Conservation (phyloP, 1,139 yeast species). For the Kurtzmaniella quercitrusa region DNA sequence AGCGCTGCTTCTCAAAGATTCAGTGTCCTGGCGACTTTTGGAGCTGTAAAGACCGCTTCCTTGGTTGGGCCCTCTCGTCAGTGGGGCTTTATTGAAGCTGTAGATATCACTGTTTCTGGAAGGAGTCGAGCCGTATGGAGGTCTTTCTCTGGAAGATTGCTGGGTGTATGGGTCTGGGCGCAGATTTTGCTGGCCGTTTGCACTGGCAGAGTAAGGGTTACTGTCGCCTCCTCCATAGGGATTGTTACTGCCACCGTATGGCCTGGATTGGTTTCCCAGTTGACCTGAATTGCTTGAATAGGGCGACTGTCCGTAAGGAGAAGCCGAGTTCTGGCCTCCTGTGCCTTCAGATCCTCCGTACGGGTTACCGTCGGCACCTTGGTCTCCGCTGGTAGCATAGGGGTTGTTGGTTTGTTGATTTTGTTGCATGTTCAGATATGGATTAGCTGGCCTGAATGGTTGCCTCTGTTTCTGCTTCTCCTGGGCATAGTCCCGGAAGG, state of each 20-base stretch:
- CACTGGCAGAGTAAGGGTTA: not conserved
- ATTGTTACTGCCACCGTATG: not conserved
- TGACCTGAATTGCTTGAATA: not conserved
- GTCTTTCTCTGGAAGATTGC: constrained; percentile 6
- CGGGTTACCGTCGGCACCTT: not conserved
- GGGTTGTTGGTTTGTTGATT: constrained; percentile 20
- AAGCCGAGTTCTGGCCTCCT: not conserved
- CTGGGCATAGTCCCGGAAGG: constrained; percentile 58
- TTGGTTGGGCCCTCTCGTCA: constrained; percentile 17
- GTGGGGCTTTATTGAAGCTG: constrained; percentile 1
- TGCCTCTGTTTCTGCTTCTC: constrained; percentile 38
- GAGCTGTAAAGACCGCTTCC: no score
- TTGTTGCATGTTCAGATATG: constrained; percentile 35
- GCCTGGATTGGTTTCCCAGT: not conserved
- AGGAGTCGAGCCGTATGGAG: constrained; percentile 1
- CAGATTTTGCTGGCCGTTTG: not conserved
- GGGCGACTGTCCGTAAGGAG: not conserved
- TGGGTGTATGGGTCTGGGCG: not conserved
- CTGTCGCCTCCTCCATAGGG: not conserved
- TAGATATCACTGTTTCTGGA: not conserved
- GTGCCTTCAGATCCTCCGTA: not conserved
- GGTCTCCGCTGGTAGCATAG: constrained; percentile 15
- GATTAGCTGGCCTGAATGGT: constrained; percentile 45
- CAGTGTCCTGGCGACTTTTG: not conserved
- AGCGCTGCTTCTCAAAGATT: not conserved